These are phyloP conservation scores for Anisodus tanguticus DNA, from an alignment of 257 asterid species.

Conservation along the genomic window DNA sequence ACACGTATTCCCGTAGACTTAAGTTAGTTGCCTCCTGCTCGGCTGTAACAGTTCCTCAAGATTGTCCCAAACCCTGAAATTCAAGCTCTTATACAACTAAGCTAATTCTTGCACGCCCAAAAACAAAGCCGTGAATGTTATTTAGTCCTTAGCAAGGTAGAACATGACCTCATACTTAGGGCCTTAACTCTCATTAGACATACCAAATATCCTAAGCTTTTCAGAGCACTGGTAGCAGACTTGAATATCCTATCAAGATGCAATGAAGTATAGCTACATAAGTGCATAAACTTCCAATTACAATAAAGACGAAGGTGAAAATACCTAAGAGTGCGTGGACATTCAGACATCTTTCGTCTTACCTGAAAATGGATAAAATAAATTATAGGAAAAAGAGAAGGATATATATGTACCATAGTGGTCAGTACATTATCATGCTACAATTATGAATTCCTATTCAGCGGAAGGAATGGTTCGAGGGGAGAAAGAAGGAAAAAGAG, in stretches of 20 bases:
- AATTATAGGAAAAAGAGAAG: constrained; percentile 28
- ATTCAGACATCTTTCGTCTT: constrained; percentile 84
- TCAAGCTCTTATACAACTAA: neutral
- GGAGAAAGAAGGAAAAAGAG: neutral
- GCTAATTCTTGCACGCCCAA: constrained; percentile 5
- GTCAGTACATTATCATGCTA: neutral
- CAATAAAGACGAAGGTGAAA: constrained; percentile 25
- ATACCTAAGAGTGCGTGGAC: constrained; percentile 82
- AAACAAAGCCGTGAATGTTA: constrained; percentile 11
- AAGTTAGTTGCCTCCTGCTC: neutral
- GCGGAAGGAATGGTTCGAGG: neutral
- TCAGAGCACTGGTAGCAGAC: neutral
- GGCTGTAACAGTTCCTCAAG: neutral
- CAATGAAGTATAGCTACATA: neutral
- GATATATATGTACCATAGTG: neutral
- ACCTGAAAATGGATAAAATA: constrained; percentile 52
- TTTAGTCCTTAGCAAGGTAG: neutral
- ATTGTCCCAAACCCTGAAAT: constrained; percentile 10
- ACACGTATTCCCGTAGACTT: neutral
- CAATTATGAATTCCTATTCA: neutral
- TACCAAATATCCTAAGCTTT: neutral
- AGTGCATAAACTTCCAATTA: neutral
- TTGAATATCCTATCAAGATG: neutral
- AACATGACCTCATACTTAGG: neutral
- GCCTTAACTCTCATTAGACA: neutral